Conservation (phyloP, 1,284 basidiomycete species). For the Ceratobasidium sp. region DNA sequence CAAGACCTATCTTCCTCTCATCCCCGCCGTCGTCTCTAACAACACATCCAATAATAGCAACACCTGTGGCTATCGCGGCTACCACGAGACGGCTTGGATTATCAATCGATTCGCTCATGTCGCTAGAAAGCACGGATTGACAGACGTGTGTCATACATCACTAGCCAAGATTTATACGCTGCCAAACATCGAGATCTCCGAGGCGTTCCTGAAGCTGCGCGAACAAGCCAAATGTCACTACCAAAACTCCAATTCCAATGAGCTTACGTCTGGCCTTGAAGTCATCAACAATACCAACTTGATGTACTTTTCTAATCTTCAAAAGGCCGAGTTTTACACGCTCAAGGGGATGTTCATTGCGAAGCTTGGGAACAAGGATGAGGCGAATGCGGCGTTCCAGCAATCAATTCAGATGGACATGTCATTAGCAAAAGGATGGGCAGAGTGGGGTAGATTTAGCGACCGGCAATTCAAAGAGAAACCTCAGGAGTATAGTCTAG, state of each 20-base stretch:
- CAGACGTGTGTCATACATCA: slow-evolving; percentile 95
- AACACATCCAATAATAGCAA: slow-evolving; percentile 71
- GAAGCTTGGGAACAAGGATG: slow-evolving; percentile 86
- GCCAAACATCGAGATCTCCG: slow-evolving; percentile 99
- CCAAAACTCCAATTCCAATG: slow-evolving; percentile 93
- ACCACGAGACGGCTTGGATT: slow-evolving; percentile 99
- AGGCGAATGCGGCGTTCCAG: slow-evolving; percentile 93
- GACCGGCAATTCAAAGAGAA: slow-evolving; percentile 93
- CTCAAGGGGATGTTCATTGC: slow-evolving; percentile 99
- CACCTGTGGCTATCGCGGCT: slow-evolving; percentile 97
- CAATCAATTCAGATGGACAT: slow-evolving; percentile 97
- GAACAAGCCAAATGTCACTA: slow-evolving; percentile 99
- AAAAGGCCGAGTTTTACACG: slow-evolving; percentile 99
- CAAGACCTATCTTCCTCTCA: slow-evolving; percentile 94
- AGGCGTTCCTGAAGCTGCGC: slow-evolving; percentile 98
- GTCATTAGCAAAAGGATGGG: slow-evolving; percentile 96
- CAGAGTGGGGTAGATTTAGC: slow-evolving; percentile 96
- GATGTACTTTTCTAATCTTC: slow-evolving; percentile 94
- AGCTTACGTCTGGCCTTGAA: slow-evolving; percentile 93
- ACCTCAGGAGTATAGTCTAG: slow-evolving; percentile 78
- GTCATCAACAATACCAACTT: slow-evolving; percentile 99
- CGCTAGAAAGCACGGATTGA: slow-evolving; percentile 94
- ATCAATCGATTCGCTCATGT: slow-evolving; percentile 99
- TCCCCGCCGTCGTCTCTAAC: slow-evolving; percentile 65
- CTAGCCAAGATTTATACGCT: slow-evolving; percentile 98